A percentile compares a stretch with the other conserved stretches of the same genome.
phyloP scores from a whole-genome alignment of 73 alveolate species.

The Stentor roeselii region DNA sequence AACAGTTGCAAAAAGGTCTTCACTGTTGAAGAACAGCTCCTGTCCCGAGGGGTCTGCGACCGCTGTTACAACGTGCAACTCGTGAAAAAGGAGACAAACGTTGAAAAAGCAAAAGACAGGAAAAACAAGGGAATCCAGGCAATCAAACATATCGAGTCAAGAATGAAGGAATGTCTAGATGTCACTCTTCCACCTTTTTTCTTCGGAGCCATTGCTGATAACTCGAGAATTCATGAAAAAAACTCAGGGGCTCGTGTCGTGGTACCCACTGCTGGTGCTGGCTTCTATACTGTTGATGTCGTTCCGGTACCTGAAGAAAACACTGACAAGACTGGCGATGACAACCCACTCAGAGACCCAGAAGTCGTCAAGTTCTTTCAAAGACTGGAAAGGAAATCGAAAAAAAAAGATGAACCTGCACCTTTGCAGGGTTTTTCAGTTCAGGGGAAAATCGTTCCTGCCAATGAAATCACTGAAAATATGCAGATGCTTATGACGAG shows the following conservation, averaged over 20 bases:
- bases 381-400: not conserved
- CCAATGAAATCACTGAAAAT: not conserved
- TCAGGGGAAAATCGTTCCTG: not conserved
- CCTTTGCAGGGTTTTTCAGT: not conserved
- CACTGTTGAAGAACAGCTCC: not conserved
- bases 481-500: not conserved
- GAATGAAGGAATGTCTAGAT: conserved; percentile 1
- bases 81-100: not conserved
- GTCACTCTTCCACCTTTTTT: not conserved
- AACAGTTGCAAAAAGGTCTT: not conserved
- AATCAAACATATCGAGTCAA: not conserved
- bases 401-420: not conserved
- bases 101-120: not conserved
- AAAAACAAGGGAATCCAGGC: not conserved
- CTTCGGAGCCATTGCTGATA: not conserved
- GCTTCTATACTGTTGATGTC: not conserved
- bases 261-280: not conserved
- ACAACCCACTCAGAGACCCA: not conserved
- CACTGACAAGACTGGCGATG: not conserved
- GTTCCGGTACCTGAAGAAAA: conserved; percentile 19
- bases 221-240: not conserved
- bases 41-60: not conserved
- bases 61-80: not conserved
- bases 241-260: not conserved
- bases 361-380: not conserved